Evolutionary conservation across 371 early-diverging fungal species (phyloP).

Genomic region (Mortierella sp.): DNA sequence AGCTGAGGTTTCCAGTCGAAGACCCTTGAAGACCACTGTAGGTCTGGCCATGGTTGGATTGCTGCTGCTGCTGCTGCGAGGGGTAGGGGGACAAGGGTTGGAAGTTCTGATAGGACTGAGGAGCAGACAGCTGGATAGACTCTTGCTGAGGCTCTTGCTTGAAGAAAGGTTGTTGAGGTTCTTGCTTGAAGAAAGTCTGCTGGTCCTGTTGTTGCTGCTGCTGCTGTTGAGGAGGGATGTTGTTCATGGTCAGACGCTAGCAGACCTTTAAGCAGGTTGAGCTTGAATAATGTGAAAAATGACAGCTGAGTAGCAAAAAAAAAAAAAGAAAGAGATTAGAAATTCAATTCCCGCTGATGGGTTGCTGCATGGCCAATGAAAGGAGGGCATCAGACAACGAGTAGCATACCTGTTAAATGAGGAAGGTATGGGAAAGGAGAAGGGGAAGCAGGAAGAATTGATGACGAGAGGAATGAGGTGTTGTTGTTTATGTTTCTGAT

Average conservation of each 20-base stretch:
- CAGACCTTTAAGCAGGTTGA: conserved; percentile 9
- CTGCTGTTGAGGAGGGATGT: conserved; percentile 18
- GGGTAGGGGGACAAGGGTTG: conserved; percentile 2
- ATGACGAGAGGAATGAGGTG: background rate
- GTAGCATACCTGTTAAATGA: background rate
- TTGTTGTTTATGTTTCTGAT: conserved; percentile 6
- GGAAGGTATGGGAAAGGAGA: background rate
- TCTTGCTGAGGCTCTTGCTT: conserved; percentile 32
- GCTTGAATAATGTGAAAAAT: conserved; percentile 11
- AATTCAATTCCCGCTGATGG: conserved; percentile 15
- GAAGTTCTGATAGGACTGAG: conserved; percentile 20
- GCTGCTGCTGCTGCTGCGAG: conserved; percentile 20
- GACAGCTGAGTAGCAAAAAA: conserved; percentile 19
- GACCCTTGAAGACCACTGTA: conserved; percentile 32
- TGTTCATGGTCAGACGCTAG: conserved; percentile 31
- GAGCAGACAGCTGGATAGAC: conserved; percentile 21
- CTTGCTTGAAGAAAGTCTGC: conserved; percentile 1
- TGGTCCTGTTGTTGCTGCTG: conserved; percentile 27
- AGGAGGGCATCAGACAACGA: background rate
- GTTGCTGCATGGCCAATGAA: background rate
- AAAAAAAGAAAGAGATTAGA: background rate
- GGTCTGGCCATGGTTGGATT: conserved; percentile 17
- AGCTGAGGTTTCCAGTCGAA: conserved; percentile 15
- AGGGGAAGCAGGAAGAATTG: background rate
- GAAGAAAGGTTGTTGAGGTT: conserved; percentile 12